phyloP scores from a whole-genome alignment of 1,139 yeast species.

The Nakaseomyces sp. region DNA sequence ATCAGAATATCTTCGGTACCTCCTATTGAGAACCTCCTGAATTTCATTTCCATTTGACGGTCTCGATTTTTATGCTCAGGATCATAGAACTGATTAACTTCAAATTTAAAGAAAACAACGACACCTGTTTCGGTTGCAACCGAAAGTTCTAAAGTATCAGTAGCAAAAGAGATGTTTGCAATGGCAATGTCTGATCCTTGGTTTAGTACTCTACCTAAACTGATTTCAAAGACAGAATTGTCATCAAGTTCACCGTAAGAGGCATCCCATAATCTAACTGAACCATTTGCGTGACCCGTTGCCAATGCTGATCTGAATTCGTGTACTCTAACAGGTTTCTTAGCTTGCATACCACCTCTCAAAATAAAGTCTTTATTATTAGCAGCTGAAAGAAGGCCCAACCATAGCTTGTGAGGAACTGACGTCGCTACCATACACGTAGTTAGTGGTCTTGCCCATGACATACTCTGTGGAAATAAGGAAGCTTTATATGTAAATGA shows the following conservation, averaged over 20 bases:
- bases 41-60: slow-evolving; percentile 25
- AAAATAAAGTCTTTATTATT: slow-evolving; percentile 39
- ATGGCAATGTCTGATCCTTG: slow-evolving; percentile 40
- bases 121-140: slow-evolving; percentile 57
- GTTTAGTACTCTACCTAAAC: slow-evolving; percentile 41
- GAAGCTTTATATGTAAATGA: slow-evolving; percentile 46
- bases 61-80: slow-evolving; percentile 23
- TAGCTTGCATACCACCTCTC: slow-evolving; percentile 70
- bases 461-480: slow-evolving; percentile 67
- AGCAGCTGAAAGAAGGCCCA: slow-evolving; percentile 55
- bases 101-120: slow-evolving; percentile 67
- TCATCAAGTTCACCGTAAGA: slow-evolving; percentile 69
- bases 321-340: slow-evolving; percentile 30
- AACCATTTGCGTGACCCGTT: slow-evolving; percentile 78
- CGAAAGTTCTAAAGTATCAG: slow-evolving; percentile 67
- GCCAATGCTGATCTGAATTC: slow-evolving; percentile 41
- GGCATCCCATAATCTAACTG: slow-evolving; percentile 71
- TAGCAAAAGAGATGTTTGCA: slow-evolving; percentile 59
- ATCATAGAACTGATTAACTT: slow-evolving; percentile 40
- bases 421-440: slow-evolving; percentile 45
- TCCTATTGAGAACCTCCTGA: slow-evolving; percentile 30
- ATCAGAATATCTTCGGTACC: slow-evolving; percentile 26
- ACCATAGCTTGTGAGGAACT: slow-evolving; percentile 58
- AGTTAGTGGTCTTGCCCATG: slow-evolving; percentile 72
- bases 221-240: slow-evolving; percentile 48